Evolutionary conservation across 306 rosid genomes (phyloP).

Genomic region (Phaseolus lunatus): DNA sequence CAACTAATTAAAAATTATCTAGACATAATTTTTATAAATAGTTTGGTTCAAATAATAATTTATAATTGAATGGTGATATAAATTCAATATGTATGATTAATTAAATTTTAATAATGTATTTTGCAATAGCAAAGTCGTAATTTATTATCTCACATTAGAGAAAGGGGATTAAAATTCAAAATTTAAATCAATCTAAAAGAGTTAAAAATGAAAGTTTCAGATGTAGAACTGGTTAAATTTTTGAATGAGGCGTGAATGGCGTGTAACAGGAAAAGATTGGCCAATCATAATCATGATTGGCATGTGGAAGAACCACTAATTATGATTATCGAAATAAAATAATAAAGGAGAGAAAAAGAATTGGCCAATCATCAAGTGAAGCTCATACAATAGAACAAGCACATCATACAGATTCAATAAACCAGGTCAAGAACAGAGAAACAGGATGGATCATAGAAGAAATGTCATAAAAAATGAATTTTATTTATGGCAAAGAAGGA

Average conservation of each 20-base stretch:
- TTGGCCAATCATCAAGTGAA: background rate
- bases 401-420: background rate
- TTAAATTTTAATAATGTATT: too few relatives aligned
- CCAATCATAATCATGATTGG: background rate
- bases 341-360: background rate
- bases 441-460: constrained; percentile 6
- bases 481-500: constrained; percentile 40
- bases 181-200: too few relatives aligned
- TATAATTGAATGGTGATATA: too few relatives aligned
- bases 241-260: background rate
- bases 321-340: background rate
- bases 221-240: background rate
- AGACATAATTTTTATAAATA: too few relatives aligned
- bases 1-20: too few relatives aligned
- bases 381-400: constrained; percentile 11
- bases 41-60: background rate
- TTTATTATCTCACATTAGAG: too few relatives aligned
- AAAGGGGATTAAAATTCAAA: too few relatives aligned
- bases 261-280: background rate
- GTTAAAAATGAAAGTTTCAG: too few relatives aligned
- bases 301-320: constrained; percentile 1
- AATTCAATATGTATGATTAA: too few relatives aligned
- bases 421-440: constrained; percentile 12
- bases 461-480: background rate
- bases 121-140: too few relatives aligned